Base-by-base conservation (phyloP, 768 basidiomycete genomes). In the Rhizopogon vesiculosus region DNA sequence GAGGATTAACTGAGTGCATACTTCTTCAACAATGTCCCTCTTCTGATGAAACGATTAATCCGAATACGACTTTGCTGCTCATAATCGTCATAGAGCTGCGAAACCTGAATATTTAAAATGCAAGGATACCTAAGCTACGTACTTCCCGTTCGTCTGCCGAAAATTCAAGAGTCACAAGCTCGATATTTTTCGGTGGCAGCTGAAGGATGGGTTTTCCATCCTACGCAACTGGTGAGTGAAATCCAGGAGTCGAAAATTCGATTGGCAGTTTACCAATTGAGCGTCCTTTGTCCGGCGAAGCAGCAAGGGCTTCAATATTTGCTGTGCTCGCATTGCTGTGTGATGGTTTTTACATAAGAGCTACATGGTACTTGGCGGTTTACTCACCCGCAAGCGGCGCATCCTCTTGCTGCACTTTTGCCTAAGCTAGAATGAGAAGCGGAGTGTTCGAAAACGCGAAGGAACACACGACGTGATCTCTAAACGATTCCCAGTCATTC, bases 231-330 rank as follows among this genome's bases (percentile, higher is more conserved):
- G 33, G 6, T 16, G 33, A 38, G 48, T 9, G 4, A 22, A 31
- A 46, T 15, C 3, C 8, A 31, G 38, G 9, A 38, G 39, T 22
- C 8, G 15, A n/a, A 42, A 13, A 45, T 10, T 18, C 29, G 19
- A 41, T 19, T 28, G 33, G 6, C 16, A 19, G 31, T 33, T 42
- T 22, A 72, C 74, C 35, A 82, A 64, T 42, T 68, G 63, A 1
- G 86, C 79, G 56, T 85, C 74, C 64, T 92, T 92, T 28, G 85
- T 91, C 3, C 91, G 77, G 4, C 91, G 78, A n/a, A 93, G 73
- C 25, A 91, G 67, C 51, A 87, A 71, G 1, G 84, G 81, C 56
- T 81, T 79, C 44, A 92, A 71, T 42, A 91, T 80, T 9, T 81
- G 79, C 61, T 87, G 89, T 0, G 86, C 85, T 13, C 87, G 79